Base-by-base conservation (phyloP, 129 eudicot genomes). In the Arctium minus region DNA sequence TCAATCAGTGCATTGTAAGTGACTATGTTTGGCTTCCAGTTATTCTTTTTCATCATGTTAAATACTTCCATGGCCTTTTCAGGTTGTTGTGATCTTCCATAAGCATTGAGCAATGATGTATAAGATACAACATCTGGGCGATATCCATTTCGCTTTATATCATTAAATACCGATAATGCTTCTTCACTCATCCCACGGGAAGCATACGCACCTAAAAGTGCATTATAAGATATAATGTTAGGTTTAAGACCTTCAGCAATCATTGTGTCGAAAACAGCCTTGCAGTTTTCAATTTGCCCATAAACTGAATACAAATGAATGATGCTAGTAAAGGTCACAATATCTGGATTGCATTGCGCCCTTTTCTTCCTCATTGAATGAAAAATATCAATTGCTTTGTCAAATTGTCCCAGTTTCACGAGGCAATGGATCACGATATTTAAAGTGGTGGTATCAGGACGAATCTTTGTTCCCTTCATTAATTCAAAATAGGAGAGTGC, bases 1-100 rank as follows among this genome's bases (percentile, higher is more conserved):
- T 96, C 99, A 74, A 96, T 93, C n/a, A 96, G 81, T 2, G 98
- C 98, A 82, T 96, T 96, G 80, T 91, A 96, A 82, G 88, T 90
- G 32, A 96, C 92, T 56, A 96, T 6, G 79, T 96, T 93, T 17
- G 99, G 99, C 83, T 89, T 93, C 82, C 85, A 80, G 33, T 91
- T 86, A 70, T 93, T 87, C 79, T 67, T 85, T 82, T 84, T 91
- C 96, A 96, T 93, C 87, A 83, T 35, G 35, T 86, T 81, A 86
- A 96, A 96, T 74, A 87, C 86, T 84, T 91, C 97, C 72, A 86
- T 67, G 67, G 99, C 99, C 80, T 90, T 93, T 39, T 82, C 80
- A 13, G 98, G 97, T 87, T 90, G 94, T 71, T 87, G 89, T 82
- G 99, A 96, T 88, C 92, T 91, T 85, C 99, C 99, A 79, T 87